Percentiles rank a stretch among this genome's conserved stretches.
Evolutionary conservation across 305 asterid genomes (phyloP).

Genomic region (Fraxinus dipetala): DNA sequence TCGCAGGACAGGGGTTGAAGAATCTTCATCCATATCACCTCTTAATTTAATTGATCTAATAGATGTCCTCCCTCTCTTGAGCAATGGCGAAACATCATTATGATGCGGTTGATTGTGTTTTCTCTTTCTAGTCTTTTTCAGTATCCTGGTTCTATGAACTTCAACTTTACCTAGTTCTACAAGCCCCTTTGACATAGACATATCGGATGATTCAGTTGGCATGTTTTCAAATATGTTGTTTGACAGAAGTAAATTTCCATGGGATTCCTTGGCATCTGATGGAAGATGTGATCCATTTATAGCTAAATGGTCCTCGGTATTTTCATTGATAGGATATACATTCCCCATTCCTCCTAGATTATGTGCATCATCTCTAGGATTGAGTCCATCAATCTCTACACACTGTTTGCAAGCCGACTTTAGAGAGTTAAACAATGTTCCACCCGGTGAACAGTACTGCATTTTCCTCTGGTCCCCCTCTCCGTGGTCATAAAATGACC

Average conservation of each 20-base stretch:
- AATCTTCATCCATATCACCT: conserved; percentile 30
- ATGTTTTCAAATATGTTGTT: conserved; percentile 19
- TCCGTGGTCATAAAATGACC: conserved; percentile 32
- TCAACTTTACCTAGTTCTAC: conserved; percentile 25
- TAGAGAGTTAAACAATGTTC: conserved; percentile 48
- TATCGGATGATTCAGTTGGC: conserved; percentile 19
- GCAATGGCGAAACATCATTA: conserved; percentile 25
- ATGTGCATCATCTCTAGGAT: conserved; percentile 14
- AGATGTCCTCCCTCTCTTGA: conserved; percentile 37
- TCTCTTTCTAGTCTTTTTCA: conserved; percentile 35
- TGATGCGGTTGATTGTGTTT: conserved; percentile 16
- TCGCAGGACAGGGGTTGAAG: conserved; percentile 33
- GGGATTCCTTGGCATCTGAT: conserved; percentile 26
- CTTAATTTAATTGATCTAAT: conserved; percentile 22
- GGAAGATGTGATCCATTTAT: conserved; percentile 30
- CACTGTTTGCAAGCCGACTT: conserved; percentile 49
- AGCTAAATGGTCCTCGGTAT: conserved; percentile 23
- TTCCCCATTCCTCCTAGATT: conserved; percentile 11
- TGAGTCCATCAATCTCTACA: conserved; percentile 18
- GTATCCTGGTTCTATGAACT: conserved; percentile 22
- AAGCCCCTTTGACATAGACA: conserved; percentile 24
- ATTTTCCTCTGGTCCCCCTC: conserved; percentile 33
- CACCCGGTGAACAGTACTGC: conserved; percentile 51
- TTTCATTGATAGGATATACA: conserved; percentile 10
- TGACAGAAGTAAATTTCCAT: conserved; percentile 10